Evolutionary conservation across 495 filamentous ascomycete genomes (phyloP), one percentile per base, ranked within the genome.

Genomic region (Aspergillus haitiensis): DNA sequence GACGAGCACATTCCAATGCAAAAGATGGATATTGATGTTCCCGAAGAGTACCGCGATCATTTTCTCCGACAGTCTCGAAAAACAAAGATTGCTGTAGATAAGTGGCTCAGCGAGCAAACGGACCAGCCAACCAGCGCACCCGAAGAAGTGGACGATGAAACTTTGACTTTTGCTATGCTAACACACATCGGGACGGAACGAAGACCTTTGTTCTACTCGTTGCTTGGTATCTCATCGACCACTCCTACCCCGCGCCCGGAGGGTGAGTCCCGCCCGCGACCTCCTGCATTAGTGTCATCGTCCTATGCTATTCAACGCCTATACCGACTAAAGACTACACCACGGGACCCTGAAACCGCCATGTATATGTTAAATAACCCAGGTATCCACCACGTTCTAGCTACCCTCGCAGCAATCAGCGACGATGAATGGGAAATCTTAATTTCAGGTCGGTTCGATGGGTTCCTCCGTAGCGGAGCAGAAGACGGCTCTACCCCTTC

Each of bases 371-470:
- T 98, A 52, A 90, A 88, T 59, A 87, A 98, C 70, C 88, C 87
- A 0, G 74, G 79, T 31, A 79, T 95, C 40, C 95, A 98, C 69
- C 86, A 91, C 65, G 85, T 96, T 10, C 84, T 99, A 21, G 84
- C 88, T 32, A 97, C 94, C 1, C 84, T 99, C 33, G 86, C 91
- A 15, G 87, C 88, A 40, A 92, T 99, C 67, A 92, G 84, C 63
- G 81, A 87, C 32, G 86, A 85, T 13, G 95, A 99, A 70, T 97
- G 96, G 92, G 95, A 99, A 40, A 93, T 99, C 44, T 83, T 99
- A 34, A 90, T 88, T 32, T 97, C 93, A 0, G 95, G 95, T 31
- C 91, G 93, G 39, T 98, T 99, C 67, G 94, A 98, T 69, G 93
- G 93, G 5, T 98, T 98, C 76, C 83, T 98, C 16, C 94, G 93